Evolutionary conservation across 1,139 yeast species (phyloP), one percentile per base, ranked within the genome.

Genomic region (Blastobotrys ciferrii): DNA sequence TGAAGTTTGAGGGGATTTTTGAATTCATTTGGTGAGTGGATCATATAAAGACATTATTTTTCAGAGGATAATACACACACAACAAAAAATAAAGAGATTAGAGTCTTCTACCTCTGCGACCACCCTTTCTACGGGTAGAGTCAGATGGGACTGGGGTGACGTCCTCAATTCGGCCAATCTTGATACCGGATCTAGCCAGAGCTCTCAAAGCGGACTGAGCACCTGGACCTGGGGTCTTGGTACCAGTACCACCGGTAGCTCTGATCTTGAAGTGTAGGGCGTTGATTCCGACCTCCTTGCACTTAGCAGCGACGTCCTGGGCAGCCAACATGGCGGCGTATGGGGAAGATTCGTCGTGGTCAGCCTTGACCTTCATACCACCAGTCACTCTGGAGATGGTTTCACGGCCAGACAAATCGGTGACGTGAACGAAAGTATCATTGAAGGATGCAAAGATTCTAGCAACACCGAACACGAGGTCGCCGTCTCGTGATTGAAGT

Each of bases 191-290:
- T 84, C 99, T 91, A 71, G 99, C 99, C 72, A 94, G 82, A 71
- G 99, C 99, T 82, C 98, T 91, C 74, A 94, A 82, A 76, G 99
- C 99, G 62, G 98, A 87, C 82, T 92, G 98, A 80, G 98, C 98
- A 87, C 99, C 99, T 80, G 99, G 99, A 81, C 99, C 99, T 77
- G 98, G 99, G 75, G 99, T 91, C 88, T 94, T 94, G 78, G 98
- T 87, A 76, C 87, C 89, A 68, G 98, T 94, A 84, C 99, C 99
- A 84, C 99, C 99, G 66, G 98, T 91, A 74, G 97, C 99, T 87
- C 98, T 89, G 78, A 94, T 84, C 83, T 94, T 94, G 76, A 94
- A 83, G 85, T 94, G 98, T 71, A 94, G 96, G 65, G 99, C 99
- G 69, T 95, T 94, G 74, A 94, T 91, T 75, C 99, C 99, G 66